Evolutionary conservation across 1,139 yeast species (phyloP), one percentile per base, ranked within the genome.

Genomic region (Candida sp.): DNA sequence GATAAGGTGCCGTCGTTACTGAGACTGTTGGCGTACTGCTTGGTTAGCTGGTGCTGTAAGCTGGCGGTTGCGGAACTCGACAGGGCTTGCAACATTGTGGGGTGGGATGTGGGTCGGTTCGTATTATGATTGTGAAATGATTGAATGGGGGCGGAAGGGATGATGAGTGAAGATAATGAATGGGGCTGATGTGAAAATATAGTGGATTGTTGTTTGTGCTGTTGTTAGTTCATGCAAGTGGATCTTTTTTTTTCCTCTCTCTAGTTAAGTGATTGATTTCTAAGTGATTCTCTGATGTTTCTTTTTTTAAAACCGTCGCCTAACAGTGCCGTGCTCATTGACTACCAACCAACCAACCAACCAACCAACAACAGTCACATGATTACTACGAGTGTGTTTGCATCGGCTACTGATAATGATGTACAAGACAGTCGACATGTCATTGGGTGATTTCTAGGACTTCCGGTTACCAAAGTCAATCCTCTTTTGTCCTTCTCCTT

Each of bases 81-180:
- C 44, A 51, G 56, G 26, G 53, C 41, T 40, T 53, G 52, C 38
- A 53, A 41, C 56, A 53, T 53, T 30, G 25, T 41, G 31, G 17
- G 17, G 17, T 17, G 17, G 17, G 17, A 17, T 17, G 17, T 17
- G 17, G 17, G 17, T 17, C 17, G 17, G 17, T 28, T 28, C 7
- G 9, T 28, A 8, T 37, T 37, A 8, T 22, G 6, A 5, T 37
- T 37, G 23, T 17, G 32, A 11, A 11, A n/a, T 23, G 5, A 33
- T 11, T 12, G n/a, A 12, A 33, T 33, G 22, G 37, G 11, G 7
- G 35, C 9, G 9, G n/a, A 32, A 32, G 34, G 11, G n/a, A 32
- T 32, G 7, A 32, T 17, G 17, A 17, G 17, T 17, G 17, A 17
- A 17, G 17, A 17, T 17, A 17, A 17, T 17, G 17, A 17, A 17